Evolutionary conservation across 202 grass and related monocot species (phyloP), one percentile per base, ranked within the genome.

Genomic region (Dendrocalamus latiflorus): DNA sequence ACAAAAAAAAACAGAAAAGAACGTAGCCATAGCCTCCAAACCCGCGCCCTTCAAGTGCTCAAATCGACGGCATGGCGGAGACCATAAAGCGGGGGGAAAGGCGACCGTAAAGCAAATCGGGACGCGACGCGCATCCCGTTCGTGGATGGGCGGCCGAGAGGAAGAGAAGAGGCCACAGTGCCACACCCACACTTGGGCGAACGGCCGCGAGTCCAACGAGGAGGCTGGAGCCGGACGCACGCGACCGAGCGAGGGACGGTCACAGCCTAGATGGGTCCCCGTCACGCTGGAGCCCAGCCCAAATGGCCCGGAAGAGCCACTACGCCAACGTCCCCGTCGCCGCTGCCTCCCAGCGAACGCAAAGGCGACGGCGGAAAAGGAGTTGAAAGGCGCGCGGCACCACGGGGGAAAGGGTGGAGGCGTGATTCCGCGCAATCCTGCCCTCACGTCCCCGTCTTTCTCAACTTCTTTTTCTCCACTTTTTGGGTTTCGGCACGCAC

Each of bases 311-410:
- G 49, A 24, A 70, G 21, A 41, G 45, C 54, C 66, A 30, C 11
- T 34, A 24, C 39, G 51, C 70, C 68, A 69, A 37, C 87, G 70
- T 63, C 44, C 16, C 76, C 68, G 59, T 79, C 75, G 68, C 43
- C 20, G 76, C 14, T 60, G 74, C 74, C 80, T 51, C 78, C 21
- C n/a, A 3, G 26, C 18, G 76, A 70, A 80, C 68, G 58, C 84
- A 59, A 80, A 80, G 60, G 24, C 57, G 26, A 26, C 43, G 54
- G 28, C 33, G 3, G 38, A 24, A 6, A 18, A 21, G 53, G 15
- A 11, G 71, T 24, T 26, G 49, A 30, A 44, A 77, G 6, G 24
- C 6, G n/a, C 8, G 10, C 11, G 53, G 26, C 42, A 33, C 15
- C 34, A 30, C 15, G 42, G 8, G 4, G n/a, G 34, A 47, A 34